Evolutionary conservation across 2,329 filamentous ascomycete genomes (phyloP).

Genomic region (Fusarium guadeloupense): DNA sequence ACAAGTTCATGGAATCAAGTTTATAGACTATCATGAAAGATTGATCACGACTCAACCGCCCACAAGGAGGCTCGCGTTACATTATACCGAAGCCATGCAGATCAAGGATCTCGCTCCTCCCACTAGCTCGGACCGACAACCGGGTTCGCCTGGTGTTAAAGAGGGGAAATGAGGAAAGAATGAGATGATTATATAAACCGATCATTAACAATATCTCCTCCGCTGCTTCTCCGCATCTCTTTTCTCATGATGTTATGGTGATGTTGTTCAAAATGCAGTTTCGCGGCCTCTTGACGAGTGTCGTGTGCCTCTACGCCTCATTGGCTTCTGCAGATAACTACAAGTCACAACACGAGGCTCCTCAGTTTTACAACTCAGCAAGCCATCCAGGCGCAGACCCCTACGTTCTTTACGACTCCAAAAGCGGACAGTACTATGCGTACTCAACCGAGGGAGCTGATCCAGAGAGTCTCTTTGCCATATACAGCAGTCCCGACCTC

Average conservation of each 20-base stretch:
- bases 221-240: background rate
- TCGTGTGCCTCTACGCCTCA: constrained; percentile 1
- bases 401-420: constrained; percentile 46
- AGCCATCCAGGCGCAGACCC: constrained; percentile 47
- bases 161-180: constrained; percentile 20
- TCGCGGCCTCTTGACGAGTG: background rate
- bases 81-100: background rate
- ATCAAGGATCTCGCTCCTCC: constrained; percentile 21
- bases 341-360: constrained; percentile 6
- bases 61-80: background rate
- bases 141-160: constrained; percentile 1
- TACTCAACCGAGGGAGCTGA: constrained; percentile 51
- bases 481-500: constrained; percentile 50
- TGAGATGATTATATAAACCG: constrained; percentile 1
- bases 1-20: too few relatives aligned
- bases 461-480: constrained; percentile 45
- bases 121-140: constrained; percentile 15
- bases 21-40: background rate
- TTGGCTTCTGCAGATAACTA: background rate
- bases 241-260: background rate
- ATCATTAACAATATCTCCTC: background rate
- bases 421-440: constrained; percentile 46
- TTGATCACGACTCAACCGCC: background rate
- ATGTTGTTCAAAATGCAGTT: constrained; percentile 4
- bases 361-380: constrained; percentile 49